Evolutionary conservation across 257 asterid species (phyloP).

Genomic region (Nicotiana obtusifolia): DNA sequence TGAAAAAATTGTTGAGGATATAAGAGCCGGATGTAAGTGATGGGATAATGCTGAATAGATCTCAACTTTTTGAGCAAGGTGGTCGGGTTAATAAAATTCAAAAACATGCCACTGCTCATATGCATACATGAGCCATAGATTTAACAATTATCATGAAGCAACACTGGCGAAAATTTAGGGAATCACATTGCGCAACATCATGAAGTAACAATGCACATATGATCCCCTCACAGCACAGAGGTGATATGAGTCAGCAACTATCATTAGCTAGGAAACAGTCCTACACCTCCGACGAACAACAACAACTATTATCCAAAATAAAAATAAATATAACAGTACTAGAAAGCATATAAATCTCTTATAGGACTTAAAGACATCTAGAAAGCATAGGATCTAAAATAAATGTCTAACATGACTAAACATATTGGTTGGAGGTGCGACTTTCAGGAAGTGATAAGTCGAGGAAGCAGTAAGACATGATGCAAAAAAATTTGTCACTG

Average conservation of each 20-base stretch:
- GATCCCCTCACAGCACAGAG: slow-evolving; percentile 4
- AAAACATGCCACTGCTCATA: background rate
- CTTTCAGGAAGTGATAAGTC: background rate
- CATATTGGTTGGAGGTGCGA: no score
- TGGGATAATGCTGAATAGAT: background rate
- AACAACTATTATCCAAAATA: background rate
- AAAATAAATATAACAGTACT: no score
- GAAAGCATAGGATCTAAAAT: no score
- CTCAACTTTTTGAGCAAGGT: background rate
- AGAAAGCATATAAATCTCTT: no score
- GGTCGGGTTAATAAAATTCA: background rate
- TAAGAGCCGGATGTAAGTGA: background rate
- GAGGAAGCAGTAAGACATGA: slow-evolving; percentile 6
- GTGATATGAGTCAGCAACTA: slow-evolving; percentile 8
- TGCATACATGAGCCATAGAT: background rate
- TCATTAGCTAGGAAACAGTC: background rate
- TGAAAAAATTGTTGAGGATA: background rate
- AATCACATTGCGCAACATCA: background rate
- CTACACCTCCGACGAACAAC: background rate
- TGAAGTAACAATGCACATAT: background rate
- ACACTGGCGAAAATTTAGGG: background rate
- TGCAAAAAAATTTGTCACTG: background rate
- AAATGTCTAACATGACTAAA: no score
- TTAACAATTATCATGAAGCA: background rate
- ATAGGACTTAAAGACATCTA: no score